Conservation (phyloP, 495 filamentous ascomycete genomes). For the Hypoxylon subgilvum region DNA sequence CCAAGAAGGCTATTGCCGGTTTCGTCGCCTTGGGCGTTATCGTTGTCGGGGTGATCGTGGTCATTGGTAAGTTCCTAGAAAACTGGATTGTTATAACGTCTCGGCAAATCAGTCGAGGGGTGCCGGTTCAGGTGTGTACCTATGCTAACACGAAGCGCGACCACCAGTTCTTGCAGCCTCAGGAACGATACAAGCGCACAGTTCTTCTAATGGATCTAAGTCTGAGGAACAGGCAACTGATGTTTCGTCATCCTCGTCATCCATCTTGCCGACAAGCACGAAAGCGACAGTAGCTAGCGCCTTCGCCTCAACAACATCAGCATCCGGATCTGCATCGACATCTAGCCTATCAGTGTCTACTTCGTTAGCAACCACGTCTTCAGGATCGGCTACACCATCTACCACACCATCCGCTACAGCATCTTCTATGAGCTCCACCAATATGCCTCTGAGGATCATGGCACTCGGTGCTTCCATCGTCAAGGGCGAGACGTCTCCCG, state of each 20-base stretch:
- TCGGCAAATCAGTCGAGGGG: not conserved
- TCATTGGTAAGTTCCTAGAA: slow-evolving; percentile 21
- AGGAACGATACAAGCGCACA: slow-evolving; percentile 12
- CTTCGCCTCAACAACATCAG: slow-evolving; percentile 1
- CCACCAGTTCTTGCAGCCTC: slow-evolving; percentile 16
- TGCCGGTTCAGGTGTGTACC: not conserved
- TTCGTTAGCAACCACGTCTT: not conserved
- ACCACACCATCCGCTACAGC: slow-evolving; percentile 2
- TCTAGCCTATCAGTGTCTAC: not conserved
- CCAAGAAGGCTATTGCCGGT: slow-evolving; percentile 17
- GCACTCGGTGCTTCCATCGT: slow-evolving; percentile 66
- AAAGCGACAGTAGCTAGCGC: not conserved
- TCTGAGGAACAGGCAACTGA: slow-evolving; percentile 3
- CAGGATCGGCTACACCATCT: not conserved
- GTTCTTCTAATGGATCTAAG: slow-evolving; percentile 11
- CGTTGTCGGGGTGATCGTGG: slow-evolving; percentile 8
- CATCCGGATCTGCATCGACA: not conserved
- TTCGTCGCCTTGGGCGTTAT: slow-evolving; percentile 3
- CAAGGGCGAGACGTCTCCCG: slow-evolving; percentile 53
- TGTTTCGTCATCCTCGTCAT: slow-evolving; percentile 3
- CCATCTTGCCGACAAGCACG: not conserved
- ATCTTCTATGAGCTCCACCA: slow-evolving; percentile 3
- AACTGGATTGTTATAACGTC: no score
- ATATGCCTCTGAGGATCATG: slow-evolving; percentile 51
- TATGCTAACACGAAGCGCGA: slow-evolving; percentile 2